phyloP scores from a whole-genome alignment of 2,329 filamentous ascomycete genomes.

The Bisporella sp. region DNA sequence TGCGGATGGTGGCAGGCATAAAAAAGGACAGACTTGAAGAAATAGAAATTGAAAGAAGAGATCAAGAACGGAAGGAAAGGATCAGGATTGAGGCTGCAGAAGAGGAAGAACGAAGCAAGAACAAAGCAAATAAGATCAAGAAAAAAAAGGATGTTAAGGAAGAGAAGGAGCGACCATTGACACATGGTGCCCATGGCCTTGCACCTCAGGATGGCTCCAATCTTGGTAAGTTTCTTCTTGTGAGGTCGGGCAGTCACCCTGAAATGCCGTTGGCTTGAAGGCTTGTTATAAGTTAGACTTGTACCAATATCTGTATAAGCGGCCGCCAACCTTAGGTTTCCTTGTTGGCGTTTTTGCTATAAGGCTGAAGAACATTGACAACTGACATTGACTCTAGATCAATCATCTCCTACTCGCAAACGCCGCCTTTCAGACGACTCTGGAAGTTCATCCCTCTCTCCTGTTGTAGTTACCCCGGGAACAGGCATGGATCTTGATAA shows the following conservation, averaged over 20 bases:
- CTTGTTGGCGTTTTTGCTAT: too few species aligned
- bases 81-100: conserved; percentile 38
- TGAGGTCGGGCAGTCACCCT: background rate
- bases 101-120: conserved; percentile 38
- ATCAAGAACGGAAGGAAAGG: conserved; percentile 35
- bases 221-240: conserved; percentile 39
- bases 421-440: conserved; percentile 33
- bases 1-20: conserved; percentile 61
- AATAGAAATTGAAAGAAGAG: conserved; percentile 35
- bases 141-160: conserved; percentile 68
- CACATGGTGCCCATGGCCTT: conserved; percentile 55
- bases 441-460: conserved; percentile 53
- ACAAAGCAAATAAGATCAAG: conserved; percentile 60
- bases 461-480: conserved; percentile 37
- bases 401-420: background rate
- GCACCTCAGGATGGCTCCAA: conserved; percentile 57
- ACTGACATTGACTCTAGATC: background rate
- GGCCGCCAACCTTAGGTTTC: too few species aligned
- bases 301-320: too few species aligned
- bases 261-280: background rate
- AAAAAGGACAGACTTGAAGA: conserved; percentile 57
- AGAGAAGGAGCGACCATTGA: conserved; percentile 43
- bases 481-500: conserved; percentile 52
- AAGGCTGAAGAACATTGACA: too few species aligned
- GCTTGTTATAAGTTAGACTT: too few species aligned